These are phyloP conservation scores for Macaranga tanarius DNA, from an alignment of 441 rosid species.

Conservation along the genomic window DNA sequence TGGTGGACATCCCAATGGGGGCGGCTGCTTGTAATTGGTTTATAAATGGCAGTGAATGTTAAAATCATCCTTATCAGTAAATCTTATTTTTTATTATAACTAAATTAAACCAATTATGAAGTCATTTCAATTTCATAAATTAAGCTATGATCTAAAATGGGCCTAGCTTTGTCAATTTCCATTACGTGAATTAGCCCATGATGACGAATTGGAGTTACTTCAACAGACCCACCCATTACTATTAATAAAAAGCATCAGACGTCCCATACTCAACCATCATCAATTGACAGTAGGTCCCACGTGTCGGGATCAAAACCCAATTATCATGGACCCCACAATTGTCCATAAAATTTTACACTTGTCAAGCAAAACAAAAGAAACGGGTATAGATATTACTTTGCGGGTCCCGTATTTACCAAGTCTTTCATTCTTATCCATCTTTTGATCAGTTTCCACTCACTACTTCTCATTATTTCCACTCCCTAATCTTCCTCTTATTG, in stretches of 20 bases:
- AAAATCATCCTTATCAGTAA: too few relatives aligned
- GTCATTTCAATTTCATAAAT: too few relatives aligned
- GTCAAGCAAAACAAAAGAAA: conserved; percentile 21
- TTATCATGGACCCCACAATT: conserved; percentile 19
- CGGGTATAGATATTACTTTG: conserved; percentile 28
- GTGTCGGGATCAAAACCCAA: conserved; percentile 3
- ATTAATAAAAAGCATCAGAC: background rate
- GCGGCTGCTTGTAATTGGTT: background rate
- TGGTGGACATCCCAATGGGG: conserved; percentile 15
- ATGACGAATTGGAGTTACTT: background rate
- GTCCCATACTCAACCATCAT: background rate
- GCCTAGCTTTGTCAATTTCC: too few relatives aligned
- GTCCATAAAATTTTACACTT: conserved; percentile 27
- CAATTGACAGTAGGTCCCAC: conserved; percentile 14
- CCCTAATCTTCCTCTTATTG: background rate
- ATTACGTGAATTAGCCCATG: background rate
- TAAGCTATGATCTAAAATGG: too few relatives aligned
- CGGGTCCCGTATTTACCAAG: conserved; percentile 37
- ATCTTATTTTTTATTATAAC: too few relatives aligned
- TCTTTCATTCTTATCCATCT: conserved; percentile 47
- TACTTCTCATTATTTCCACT: conserved; percentile 13
- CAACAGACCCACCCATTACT: too few relatives aligned
- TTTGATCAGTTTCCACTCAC: conserved; percentile 21
- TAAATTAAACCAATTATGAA: too few relatives aligned
- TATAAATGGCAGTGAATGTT: background rate